Evolutionary conservation across 148 eudicot genomes (phyloP).

Genomic region (Suaeda aralocaspica): DNA sequence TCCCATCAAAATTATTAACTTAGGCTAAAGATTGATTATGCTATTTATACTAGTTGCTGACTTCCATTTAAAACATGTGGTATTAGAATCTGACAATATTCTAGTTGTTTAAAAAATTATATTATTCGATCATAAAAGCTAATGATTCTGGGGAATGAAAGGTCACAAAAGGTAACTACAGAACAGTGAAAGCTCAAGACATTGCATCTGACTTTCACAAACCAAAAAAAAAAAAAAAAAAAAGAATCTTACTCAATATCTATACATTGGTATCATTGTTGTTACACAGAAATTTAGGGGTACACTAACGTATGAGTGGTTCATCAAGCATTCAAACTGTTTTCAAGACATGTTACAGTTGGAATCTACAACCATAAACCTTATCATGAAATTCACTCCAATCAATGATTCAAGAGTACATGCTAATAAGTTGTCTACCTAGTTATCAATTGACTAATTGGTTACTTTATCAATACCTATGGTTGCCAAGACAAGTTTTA

Average conservation of each 20-base stretch:
- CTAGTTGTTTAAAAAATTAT: neutral
- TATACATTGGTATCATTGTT: too few species aligned
- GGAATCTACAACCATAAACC: neutral
- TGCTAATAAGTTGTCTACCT: neutral
- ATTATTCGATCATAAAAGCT: neutral
- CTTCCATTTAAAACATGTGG: neutral
- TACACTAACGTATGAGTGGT: neutral
- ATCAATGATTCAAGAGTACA: neutral
- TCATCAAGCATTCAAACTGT: neutral
- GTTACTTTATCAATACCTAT: neutral
- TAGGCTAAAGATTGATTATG: neutral
- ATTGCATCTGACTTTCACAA: neutral
- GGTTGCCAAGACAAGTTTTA: neutral
- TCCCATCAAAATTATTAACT: neutral
- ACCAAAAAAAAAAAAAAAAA: neutral
- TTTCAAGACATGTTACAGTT: neutral
- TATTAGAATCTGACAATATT: neutral
- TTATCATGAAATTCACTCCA: neutral
- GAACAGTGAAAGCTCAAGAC: neutral
- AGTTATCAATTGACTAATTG: neutral
- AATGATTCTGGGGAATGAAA: neutral
- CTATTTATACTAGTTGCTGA: neutral
- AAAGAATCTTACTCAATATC: neutral
- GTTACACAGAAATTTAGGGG: neutral
- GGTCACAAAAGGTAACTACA: neutral